Percentiles rank a stretch among this genome's conserved stretches.
phyloP scores from a whole-genome alignment of 2,329 filamentous ascomycete species.

The Exophiala alcalophila region DNA sequence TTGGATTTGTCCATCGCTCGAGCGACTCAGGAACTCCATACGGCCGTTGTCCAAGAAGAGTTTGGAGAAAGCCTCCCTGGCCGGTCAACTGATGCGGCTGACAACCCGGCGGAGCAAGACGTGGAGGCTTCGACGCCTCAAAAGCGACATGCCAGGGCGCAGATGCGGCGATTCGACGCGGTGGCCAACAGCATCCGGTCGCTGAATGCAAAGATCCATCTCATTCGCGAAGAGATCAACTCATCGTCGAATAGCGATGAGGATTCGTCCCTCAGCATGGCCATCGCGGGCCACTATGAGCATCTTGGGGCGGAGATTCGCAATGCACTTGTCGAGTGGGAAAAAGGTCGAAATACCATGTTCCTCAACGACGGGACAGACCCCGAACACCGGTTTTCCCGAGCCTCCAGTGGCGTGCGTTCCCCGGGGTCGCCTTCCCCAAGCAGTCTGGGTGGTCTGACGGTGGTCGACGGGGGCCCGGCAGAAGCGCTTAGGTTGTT shows the following conservation, averaged over 20 bases:
- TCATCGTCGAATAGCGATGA: conserved; percentile 61
- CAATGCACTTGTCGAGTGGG: conserved; percentile 78
- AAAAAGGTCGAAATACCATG: conserved; percentile 78
- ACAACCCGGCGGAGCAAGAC: conserved; percentile 6
- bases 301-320: conserved; percentile 86
- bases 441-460: conserved; percentile 45
- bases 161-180: conserved; percentile 82
- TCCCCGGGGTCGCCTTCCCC: conserved; percentile 46
- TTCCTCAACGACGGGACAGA: conserved; percentile 66
- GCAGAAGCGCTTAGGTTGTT: conserved; percentile 73
- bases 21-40: conserved; percentile 16
- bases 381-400: conserved; percentile 35
- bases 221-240: conserved; percentile 86
- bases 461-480: conserved; percentile 54
- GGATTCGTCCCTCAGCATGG: conserved; percentile 68
- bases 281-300: conserved; percentile 86
- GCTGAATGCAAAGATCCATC: conserved; percentile 89
- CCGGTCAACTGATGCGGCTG: conserved; percentile 3
- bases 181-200: conserved; percentile 87
- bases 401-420: conserved; percentile 25
- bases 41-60: conserved; percentile 21
- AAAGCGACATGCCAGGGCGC: conserved; percentile 80
- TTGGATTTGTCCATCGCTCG: conserved; percentile 50
- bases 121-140: conserved; percentile 58
- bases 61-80: conserved; percentile 11